Conservation (phyloP, 768 basidiomycete species). For the Podaxis pistillaris region DNA sequence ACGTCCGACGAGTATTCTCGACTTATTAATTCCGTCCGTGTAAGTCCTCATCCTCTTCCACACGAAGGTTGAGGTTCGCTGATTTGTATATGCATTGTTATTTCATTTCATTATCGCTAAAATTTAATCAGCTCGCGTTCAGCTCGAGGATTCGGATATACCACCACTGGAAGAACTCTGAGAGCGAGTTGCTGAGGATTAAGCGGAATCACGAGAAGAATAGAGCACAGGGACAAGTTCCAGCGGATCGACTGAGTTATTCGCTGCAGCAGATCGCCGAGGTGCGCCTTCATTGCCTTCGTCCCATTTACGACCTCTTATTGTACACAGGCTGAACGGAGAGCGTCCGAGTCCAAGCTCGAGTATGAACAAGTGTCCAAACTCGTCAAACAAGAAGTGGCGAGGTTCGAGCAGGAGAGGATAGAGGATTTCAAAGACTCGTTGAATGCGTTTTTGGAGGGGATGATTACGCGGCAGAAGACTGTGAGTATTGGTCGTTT, state of each 20-base stretch:
- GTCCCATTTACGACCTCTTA: not conserved
- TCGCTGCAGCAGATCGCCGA: conserved; percentile 83
- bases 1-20: conserved; percentile 95
- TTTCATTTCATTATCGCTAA: not conserved
- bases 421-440: conserved; percentile 90
- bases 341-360: conserved; percentile 75
- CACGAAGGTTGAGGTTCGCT: not conserved
- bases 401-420: conserved; percentile 89
- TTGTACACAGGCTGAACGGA: conserved; percentile 70
- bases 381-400: conserved; percentile 85
- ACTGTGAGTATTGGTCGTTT: conserved; percentile 43
- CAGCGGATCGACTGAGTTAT: conserved; percentile 65
- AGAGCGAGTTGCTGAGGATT: conserved; percentile 69
- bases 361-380: conserved; percentile 91
- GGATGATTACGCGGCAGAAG: conserved; percentile 84
- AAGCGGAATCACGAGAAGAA: conserved; percentile 81
- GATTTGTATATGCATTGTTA: not conserved
- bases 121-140: conserved; percentile 69
- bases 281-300: conserved; percentile 37
- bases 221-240: conserved; percentile 71
- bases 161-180: conserved; percentile 76
- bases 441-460: conserved; percentile 81
- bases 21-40: conserved; percentile 82
- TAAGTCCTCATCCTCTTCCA: conserved; percentile 35
- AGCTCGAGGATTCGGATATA: conserved; percentile 82